Conservation (phyloP, 495 filamentous ascomycete species). For the Haplographium delicatum region DNA sequence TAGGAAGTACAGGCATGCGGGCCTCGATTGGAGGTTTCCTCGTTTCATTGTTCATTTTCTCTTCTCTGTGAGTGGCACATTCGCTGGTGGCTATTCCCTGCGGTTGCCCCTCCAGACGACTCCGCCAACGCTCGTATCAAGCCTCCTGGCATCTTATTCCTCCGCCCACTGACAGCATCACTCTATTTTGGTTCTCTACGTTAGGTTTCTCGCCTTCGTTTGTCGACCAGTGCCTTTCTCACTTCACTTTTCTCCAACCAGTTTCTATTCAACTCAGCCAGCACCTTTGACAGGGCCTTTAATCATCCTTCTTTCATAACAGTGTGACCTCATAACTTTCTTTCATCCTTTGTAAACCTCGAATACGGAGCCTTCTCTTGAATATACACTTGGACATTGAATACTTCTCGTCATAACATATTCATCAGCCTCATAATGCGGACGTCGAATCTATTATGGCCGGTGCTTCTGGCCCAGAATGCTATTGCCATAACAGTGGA, state of each 20-base stretch:
- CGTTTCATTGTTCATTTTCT: constrained; percentile 1
- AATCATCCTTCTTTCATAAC: constrained; percentile 9
- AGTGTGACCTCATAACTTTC: not conserved
- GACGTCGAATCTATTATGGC: constrained; percentile 15
- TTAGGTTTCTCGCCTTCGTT: not conserved
- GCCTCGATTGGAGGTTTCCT: not conserved
- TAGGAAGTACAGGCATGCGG: not conserved
- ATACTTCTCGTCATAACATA: not conserved
- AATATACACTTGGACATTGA: too few relatives aligned
- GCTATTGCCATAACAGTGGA: constrained; percentile 19
- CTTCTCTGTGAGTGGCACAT: not conserved
- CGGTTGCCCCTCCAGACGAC: not conserved
- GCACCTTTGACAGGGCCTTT: constrained; percentile 25
- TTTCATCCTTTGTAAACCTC: not conserved
- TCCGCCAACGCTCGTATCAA: too few relatives aligned
- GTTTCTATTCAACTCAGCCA: constrained; percentile 6
- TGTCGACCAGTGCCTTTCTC: not conserved
- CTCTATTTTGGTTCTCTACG: too few relatives aligned
- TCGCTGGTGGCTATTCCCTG: not conserved
- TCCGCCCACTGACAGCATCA: not conserved
- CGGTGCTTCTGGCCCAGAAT: constrained; percentile 6
- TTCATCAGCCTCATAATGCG: constrained; percentile 16
- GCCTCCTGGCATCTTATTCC: not conserved
- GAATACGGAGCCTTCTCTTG: not conserved
- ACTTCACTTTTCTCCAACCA: not conserved